phyloP scores from a whole-genome alignment of 2,329 filamentous ascomycete species.

The Pyricularia grisea region DNA sequence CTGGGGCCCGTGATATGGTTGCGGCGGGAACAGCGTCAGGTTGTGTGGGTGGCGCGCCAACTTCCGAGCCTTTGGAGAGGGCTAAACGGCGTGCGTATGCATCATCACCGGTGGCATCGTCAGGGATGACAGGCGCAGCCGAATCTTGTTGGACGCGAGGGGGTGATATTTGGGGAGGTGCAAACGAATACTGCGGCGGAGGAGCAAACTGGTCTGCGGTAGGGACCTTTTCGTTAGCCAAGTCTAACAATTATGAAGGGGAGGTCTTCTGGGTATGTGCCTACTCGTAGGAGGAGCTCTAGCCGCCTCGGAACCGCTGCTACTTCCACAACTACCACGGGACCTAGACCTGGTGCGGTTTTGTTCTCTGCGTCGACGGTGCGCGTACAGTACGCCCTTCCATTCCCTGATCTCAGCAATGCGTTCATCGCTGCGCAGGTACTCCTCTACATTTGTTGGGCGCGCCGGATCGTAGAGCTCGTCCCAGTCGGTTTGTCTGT shows the following conservation, averaged over 20 bases:
- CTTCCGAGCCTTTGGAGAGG: slow-evolving; percentile 32
- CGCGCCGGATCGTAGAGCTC: slow-evolving; percentile 79
- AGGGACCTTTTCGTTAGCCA: not conserved
- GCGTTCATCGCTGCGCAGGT: slow-evolving; percentile 75
- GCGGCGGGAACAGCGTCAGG: slow-evolving; percentile 26
- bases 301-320: not conserved
- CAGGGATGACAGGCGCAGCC: slow-evolving; percentile 32
- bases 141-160: slow-evolving; percentile 30
- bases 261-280: not conserved
- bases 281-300: not conserved
- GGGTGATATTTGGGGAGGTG: slow-evolving; percentile 42
- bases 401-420: slow-evolving; percentile 73
- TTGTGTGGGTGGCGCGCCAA: slow-evolving; percentile 12
- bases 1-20: slow-evolving; percentile 68
- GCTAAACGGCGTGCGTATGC: slow-evolving; percentile 55
- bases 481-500: slow-evolving; percentile 68
- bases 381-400: slow-evolving; percentile 72
- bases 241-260: not conserved
- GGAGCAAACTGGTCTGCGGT: slow-evolving; percentile 49
- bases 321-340: not conserved
- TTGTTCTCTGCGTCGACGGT: slow-evolving; percentile 41
- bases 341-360: not conserved
- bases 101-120: slow-evolving; percentile 59
- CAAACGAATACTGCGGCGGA: slow-evolving; percentile 45
- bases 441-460: slow-evolving; percentile 79